Evolutionary conservation across 2,329 filamentous ascomycete genomes (phyloP).

Genomic region (Penicillium sp.): DNA sequence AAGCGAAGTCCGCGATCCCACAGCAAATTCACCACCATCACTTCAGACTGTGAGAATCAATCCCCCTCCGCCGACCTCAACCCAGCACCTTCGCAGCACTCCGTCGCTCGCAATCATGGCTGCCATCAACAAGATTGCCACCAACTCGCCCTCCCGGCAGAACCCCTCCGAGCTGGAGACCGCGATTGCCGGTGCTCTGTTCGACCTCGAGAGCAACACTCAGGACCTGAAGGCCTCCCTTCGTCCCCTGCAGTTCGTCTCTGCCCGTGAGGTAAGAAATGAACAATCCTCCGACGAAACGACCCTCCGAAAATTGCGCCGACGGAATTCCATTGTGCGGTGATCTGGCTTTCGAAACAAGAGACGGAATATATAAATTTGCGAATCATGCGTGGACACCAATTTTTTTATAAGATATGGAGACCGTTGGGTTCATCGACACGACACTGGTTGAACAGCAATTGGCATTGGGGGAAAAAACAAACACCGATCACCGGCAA

Average conservation of each 20-base stretch:
- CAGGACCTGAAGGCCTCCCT: conserved; percentile 94
- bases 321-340: conserved; percentile 12
- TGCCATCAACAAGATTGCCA: conserved; percentile 95
- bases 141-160: conserved; percentile 92
- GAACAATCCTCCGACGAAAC: conserved; percentile 9
- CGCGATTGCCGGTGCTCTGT: conserved; percentile 93
- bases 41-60: conserved; percentile 28
- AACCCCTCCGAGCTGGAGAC: conserved; percentile 97
- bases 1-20: conserved; percentile 32
- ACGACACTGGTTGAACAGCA: neutral
- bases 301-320: conserved; percentile 13
- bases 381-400: conserved; percentile 12
- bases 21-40: conserved; percentile 26
- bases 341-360: conserved; percentile 7
- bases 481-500: neutral
- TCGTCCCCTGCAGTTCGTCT: conserved; percentile 97
- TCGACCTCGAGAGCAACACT: conserved; percentile 99
- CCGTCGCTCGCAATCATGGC: conserved; percentile 55
- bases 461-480: neutral
- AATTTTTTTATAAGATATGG: conserved; percentile 1
- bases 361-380: conserved; percentile 7
- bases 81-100: conserved; percentile 32
- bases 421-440: too few relatives aligned
- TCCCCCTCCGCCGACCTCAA: conserved; percentile 30
- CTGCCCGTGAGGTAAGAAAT: conserved; percentile 91